Evolutionary conservation across 2,329 filamentous ascomycete species (phyloP).

Genomic region (Tolypocladium cylindrosporum): DNA sequence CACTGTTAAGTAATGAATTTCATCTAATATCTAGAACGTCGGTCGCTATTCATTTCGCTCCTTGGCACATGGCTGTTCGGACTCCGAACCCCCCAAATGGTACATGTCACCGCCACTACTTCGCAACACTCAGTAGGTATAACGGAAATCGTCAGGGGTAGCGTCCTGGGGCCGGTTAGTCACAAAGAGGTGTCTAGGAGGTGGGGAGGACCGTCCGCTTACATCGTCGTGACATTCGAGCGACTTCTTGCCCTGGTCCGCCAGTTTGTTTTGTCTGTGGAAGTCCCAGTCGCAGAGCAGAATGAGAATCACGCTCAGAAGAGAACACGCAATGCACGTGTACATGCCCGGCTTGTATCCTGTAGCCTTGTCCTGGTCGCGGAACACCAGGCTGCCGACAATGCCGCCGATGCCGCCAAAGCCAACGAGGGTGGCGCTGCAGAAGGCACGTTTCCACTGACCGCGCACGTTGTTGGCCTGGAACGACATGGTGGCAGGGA

Average conservation of each 20-base stretch:
- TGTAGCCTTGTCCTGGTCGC: conserved; percentile 39
- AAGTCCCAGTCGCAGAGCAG: conserved; percentile 28
- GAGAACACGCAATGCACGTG: conserved; percentile 40
- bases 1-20: too few relatives aligned
- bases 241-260: conserved; percentile 41
- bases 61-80: too few relatives aligned
- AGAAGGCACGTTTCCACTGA: conserved; percentile 80
- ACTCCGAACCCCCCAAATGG: neutral
- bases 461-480: conserved; percentile 83
- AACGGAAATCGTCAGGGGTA: neutral
- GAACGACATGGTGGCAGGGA: conserved; percentile 66
- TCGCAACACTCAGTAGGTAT: neutral
- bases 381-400: conserved; percentile 63
- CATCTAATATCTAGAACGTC: too few relatives aligned
- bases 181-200: neutral
- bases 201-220: conserved; percentile 15
- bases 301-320: conserved; percentile 37
- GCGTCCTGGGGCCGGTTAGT: neutral
- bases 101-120: neutral
- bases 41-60: too few relatives aligned
- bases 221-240: conserved; percentile 38
- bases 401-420: conserved; percentile 74
- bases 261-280: conserved; percentile 34
- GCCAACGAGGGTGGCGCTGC: conserved; percentile 64
- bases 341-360: conserved; percentile 45